Evolutionary conservation across 176 grass and related monocot genomes (phyloP).

Genomic region (Juncus inflexus): DNA sequence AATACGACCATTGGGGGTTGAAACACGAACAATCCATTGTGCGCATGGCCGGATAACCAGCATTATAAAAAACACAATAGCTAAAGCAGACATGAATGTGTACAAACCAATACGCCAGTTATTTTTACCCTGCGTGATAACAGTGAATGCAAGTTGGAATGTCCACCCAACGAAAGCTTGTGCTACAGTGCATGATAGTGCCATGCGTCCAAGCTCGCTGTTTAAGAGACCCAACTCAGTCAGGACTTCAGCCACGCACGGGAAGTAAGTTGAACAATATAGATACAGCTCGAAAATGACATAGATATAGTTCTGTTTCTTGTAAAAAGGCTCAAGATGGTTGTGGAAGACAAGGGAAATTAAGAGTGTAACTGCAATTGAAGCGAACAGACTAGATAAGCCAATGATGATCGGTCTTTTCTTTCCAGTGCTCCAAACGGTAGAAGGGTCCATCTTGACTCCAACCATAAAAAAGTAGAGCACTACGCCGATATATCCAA

Average conservation of each 20-base stretch:
- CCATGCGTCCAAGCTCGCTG: constrained; percentile 13
- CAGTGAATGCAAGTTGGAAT: neutral
- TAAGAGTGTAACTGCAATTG: neutral
- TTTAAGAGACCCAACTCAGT: constrained; percentile 14
- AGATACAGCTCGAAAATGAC: neutral
- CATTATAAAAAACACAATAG: constrained; percentile 9
- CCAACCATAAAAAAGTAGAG: constrained; percentile 1
- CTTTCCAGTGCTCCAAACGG: neutral
- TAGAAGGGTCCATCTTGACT: constrained; percentile 5
- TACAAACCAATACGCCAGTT: neutral
- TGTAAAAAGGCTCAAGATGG: neutral
- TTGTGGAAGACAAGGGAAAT: neutral
- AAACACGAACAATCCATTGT: constrained; percentile 21
- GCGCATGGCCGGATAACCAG: constrained; percentile 16
- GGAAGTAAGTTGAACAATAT: neutral
- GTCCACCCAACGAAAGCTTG: neutral
- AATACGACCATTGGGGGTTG: neutral
- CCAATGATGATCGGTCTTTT: constrained; percentile 13
- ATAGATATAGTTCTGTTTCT: neutral
- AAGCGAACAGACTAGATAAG: neutral
- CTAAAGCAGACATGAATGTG: neutral
- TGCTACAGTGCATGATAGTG: constrained; percentile 5
- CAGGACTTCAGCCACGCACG: neutral
- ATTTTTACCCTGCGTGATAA: neutral
- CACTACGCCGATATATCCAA: neutral